phyloP scores from a whole-genome alignment of 306 rosid genomes.

The Astragalus glycyphyllos region DNA sequence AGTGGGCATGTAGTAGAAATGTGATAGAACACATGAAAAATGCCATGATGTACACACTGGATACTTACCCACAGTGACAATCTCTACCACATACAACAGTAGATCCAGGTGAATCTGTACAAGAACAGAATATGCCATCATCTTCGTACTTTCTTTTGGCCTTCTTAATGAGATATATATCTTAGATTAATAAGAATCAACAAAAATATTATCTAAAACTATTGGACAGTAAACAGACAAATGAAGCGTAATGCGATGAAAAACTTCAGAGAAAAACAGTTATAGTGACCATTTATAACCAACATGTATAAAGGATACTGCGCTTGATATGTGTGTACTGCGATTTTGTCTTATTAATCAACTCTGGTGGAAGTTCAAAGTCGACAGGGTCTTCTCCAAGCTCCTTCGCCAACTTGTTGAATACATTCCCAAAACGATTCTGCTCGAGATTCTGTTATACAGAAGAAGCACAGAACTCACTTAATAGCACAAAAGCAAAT shows the following conservation, averaged over 20 bases:
- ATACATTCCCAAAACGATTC: constrained; percentile 57
- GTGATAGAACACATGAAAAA: constrained; percentile 4
- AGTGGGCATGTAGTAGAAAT: constrained; percentile 18
- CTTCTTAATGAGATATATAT: constrained; percentile 80
- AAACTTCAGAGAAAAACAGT: neutral
- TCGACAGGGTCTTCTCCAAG: constrained; percentile 78
- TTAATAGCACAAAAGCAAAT: constrained; percentile 26
- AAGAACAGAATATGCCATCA: constrained; percentile 95
- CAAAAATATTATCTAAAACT: constrained; percentile 40
- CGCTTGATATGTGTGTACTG: constrained; percentile 78
- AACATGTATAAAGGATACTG: constrained; percentile 74
- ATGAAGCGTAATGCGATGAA: constrained; percentile 5
- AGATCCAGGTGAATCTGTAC: constrained; percentile 62
- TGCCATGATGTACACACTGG: neutral
- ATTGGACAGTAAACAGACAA: constrained; percentile 28
- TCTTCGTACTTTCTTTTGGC: constrained; percentile 79
- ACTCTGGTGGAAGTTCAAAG: constrained; percentile 80
- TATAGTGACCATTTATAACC: neutral
- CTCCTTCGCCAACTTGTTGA: constrained; percentile 75
- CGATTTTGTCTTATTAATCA: constrained; percentile 66
- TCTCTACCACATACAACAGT: constrained; percentile 78
- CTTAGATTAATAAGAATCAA: constrained; percentile 64
- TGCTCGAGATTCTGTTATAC: constrained; percentile 69
- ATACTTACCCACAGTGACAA: constrained; percentile 94
- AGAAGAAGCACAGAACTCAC: constrained; percentile 40